Percentiles rank a stretch among this genome's conserved stretches.
phyloP scores from a whole-genome alignment of 495 filamentous ascomycete species.

The Tuber indicum region DNA sequence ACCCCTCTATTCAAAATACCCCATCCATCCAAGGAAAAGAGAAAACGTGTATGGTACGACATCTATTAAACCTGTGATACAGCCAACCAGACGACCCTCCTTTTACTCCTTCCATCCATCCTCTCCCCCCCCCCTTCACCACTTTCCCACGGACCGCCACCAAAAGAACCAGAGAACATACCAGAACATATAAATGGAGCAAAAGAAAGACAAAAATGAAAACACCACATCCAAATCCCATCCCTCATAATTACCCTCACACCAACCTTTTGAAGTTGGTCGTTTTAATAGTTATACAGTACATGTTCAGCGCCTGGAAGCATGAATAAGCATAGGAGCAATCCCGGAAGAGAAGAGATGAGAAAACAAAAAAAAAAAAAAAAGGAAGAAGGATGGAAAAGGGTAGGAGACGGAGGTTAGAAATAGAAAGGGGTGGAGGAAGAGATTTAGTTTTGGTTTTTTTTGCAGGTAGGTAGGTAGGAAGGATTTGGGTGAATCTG shows the following conservation, averaged over 20 bases:
- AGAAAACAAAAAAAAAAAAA: background rate
- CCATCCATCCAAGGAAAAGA: background rate
- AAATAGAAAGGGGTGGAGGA: background rate
- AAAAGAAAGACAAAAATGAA: background rate
- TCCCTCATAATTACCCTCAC: background rate
- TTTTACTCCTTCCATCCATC: background rate
- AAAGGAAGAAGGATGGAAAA: background rate
- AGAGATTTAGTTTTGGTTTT: background rate
- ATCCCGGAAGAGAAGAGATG: background rate
- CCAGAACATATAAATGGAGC: background rate
- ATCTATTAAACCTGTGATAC: conserved; percentile 3
- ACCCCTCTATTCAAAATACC: background rate
- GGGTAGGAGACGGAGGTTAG: background rate
- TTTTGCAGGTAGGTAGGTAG: background rate
- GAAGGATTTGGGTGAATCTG: background rate
- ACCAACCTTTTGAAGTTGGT: background rate
- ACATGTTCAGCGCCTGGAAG: background rate
- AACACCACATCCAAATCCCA: background rate
- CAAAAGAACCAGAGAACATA: background rate
- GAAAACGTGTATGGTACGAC: background rate
- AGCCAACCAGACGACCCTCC: background rate
- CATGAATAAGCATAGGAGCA: background rate
- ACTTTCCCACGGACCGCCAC: background rate
- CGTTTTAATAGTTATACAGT: conserved; percentile 1
- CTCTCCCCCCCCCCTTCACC: background rate